Evolutionary conservation across 257 asterid species (phyloP).

Genomic region (Penstemon barbatus): DNA sequence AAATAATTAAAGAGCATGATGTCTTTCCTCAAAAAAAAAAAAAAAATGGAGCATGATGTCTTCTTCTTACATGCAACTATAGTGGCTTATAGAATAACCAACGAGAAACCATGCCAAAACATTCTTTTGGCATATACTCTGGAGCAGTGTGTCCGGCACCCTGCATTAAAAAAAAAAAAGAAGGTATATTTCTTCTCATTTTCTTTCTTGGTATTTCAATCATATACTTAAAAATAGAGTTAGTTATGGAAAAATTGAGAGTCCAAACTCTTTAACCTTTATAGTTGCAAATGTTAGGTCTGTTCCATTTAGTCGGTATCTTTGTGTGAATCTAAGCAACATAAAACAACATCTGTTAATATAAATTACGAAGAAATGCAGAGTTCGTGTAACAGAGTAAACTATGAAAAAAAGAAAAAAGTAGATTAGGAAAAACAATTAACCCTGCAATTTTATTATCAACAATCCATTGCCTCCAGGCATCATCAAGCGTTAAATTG

Average conservation of each 20-base stretch:
- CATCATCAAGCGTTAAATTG: constrained; percentile 27
- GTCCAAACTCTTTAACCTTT: constrained; percentile 34
- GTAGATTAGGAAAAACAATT: not conserved
- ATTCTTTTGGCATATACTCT: constrained; percentile 37
- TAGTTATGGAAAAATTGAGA: not conserved
- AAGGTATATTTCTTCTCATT: not conserved
- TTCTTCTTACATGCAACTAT: constrained; percentile 11
- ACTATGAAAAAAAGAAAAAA: not conserved
- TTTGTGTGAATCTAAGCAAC: constrained; percentile 35
- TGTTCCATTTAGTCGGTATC: constrained; percentile 14
- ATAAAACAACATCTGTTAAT: not conserved
- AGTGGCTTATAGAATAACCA: constrained; percentile 34
- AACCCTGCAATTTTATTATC: constrained; percentile 42
- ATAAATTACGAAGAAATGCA: not conserved
- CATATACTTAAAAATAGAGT: not conserved
- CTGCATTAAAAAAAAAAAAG: constrained; percentile 5
- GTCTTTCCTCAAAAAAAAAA: no score
- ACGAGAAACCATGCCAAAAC: constrained; percentile 40
- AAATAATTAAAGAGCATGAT: no score
- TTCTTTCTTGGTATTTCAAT: no score
- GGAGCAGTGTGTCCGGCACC: constrained; percentile 47
- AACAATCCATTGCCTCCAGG: constrained; percentile 37
- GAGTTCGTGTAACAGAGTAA: not conserved
- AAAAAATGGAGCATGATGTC: no score
- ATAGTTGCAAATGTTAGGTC: constrained; percentile 47